Evolutionary conservation across 2,329 filamentous ascomycete genomes (phyloP).

Genomic region (Penicillium verrucosum): DNA sequence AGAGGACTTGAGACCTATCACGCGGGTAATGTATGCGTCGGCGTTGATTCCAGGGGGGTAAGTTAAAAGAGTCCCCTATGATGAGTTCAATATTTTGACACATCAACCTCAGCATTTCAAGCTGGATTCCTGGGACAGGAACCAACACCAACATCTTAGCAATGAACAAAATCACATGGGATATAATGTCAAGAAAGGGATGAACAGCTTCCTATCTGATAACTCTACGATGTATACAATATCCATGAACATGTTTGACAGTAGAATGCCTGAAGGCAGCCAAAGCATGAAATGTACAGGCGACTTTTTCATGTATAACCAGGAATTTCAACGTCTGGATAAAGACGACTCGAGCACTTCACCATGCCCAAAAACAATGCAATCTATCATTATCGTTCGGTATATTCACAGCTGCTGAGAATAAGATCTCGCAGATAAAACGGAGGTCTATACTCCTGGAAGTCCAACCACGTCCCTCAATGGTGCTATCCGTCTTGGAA

Average conservation of each 20-base stretch:
- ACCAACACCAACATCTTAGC: background rate
- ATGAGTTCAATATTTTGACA: background rate
- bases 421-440: background rate
- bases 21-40: constrained; percentile 56
- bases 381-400: constrained; percentile 12
- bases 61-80: constrained; percentile 25
- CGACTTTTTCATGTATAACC: background rate
- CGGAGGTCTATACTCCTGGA: constrained; percentile 33
- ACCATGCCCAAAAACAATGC: background rate
- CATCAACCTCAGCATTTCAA: constrained; percentile 31
- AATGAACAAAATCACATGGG: background rate
- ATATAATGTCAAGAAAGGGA: too few species aligned
- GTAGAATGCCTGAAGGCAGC: background rate
- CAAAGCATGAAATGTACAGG: background rate
- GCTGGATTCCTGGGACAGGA: constrained; percentile 38
- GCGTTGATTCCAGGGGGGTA: constrained; percentile 56
- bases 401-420: constrained; percentile 9
- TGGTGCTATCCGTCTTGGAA: constrained; percentile 45
- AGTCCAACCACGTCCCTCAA: constrained; percentile 49
- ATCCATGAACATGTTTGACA: background rate
- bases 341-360: background rate
- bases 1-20: constrained; percentile 53
- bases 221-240: background rate
- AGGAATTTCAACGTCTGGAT: background rate
- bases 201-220: too few species aligned